Conservation (phyloP, 495 filamentous ascomycete genomes). For the Trichocladium uniseriatum region DNA sequence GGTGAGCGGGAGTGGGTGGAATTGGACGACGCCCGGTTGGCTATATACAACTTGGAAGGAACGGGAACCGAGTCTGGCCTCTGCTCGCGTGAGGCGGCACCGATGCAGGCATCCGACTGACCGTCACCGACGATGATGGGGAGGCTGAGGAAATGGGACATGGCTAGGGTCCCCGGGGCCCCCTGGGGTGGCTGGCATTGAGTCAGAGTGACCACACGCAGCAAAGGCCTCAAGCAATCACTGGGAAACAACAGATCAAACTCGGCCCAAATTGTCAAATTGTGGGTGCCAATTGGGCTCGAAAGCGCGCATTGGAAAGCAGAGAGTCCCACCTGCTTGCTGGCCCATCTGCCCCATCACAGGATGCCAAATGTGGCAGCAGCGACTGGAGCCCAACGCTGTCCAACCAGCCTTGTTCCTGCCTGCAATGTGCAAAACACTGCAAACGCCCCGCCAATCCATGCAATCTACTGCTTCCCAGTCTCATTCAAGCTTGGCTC, state of each 20-base stretch:
- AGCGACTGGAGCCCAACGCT: slow-evolving; percentile 10
- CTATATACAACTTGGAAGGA: slow-evolving; percentile 12
- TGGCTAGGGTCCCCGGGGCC: too few relatives aligned
- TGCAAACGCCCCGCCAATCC: slow-evolving; percentile 2
- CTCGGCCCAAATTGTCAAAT: slow-evolving; percentile 13
- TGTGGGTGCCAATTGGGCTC: slow-evolving; percentile 22
- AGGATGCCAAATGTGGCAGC: slow-evolving; percentile 15
- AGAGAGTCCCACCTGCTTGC: not conserved
- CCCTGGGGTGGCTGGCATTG: slow-evolving; percentile 14
- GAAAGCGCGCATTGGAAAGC: slow-evolving; percentile 6
- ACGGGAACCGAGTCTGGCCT: not conserved
- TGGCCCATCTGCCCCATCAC: slow-evolving; percentile 14
- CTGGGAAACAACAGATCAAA: slow-evolving; percentile 1
- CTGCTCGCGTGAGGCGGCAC: slow-evolving; percentile 1
- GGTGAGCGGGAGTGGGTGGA: slow-evolving; percentile 3
- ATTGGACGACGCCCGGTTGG: slow-evolving; percentile 6
- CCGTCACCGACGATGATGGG: too few relatives aligned
- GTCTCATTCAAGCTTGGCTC: not conserved
- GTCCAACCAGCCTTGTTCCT: not conserved
- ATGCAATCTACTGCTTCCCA: too few relatives aligned
- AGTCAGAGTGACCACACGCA: slow-evolving; percentile 8
- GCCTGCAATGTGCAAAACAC: not conserved
- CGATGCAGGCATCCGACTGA: not conserved
- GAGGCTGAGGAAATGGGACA: slow-evolving; percentile 1
- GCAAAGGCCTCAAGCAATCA: not conserved